Evolutionary conservation across 2,329 filamentous ascomycete species (phyloP).

Genomic region (Niveomyces coronatus): DNA sequence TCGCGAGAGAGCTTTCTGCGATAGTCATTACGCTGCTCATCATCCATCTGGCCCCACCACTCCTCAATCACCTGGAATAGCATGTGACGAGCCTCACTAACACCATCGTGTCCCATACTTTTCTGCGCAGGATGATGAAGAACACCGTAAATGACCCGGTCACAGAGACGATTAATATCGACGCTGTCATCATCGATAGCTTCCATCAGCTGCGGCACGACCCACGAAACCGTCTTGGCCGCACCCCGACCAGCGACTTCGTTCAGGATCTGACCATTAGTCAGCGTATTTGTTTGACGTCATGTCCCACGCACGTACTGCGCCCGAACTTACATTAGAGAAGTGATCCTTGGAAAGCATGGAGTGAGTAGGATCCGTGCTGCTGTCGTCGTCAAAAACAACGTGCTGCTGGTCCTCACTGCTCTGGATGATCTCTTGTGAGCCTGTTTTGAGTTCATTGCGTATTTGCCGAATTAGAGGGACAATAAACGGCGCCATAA

Average conservation of each 20-base stretch:
- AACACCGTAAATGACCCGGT: conserved; percentile 70
- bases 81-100: conserved; percentile 56
- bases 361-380: conserved; percentile 76
- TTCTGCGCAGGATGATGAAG: conserved; percentile 83
- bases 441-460: conserved; percentile 74
- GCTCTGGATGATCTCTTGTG: conserved; percentile 76
- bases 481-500: conserved; percentile 78
- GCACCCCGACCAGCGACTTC: conserved; percentile 79
- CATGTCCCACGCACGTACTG: not conserved
- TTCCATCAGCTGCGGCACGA: conserved; percentile 78
- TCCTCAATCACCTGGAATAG: conserved; percentile 74
- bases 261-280: conserved; percentile 54
- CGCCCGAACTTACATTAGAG: conserved; percentile 50
- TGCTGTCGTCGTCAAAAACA: conserved; percentile 72
- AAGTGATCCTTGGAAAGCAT: conserved; percentile 90
- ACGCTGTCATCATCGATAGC: conserved; percentile 71
- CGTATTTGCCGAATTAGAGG: conserved; percentile 83
- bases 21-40: conserved; percentile 54
- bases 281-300: conserved; percentile 1
- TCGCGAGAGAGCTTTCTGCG: conserved; percentile 66
- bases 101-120: conserved; percentile 57
- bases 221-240: conserved; percentile 69
- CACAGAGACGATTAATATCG: conserved; percentile 60
- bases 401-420: conserved; percentile 75
- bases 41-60: conserved; percentile 68